Conservation (phyloP, 2,329 filamentous ascomycete species). For the Fusarium sp. region DNA sequence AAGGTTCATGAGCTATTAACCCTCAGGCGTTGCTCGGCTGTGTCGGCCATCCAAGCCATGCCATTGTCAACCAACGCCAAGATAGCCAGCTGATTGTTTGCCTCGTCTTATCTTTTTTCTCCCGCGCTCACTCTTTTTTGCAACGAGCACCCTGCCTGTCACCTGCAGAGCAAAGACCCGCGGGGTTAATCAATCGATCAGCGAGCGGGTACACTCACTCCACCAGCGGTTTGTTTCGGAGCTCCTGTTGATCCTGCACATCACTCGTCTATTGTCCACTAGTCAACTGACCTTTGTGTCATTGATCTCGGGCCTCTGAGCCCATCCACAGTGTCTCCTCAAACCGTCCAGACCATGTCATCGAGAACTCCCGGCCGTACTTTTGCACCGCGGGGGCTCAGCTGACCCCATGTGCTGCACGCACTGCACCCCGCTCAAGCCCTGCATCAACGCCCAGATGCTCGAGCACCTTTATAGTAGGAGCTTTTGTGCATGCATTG, state of each 20-base stretch:
- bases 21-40: not conserved
- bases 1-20: not conserved
- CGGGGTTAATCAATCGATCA: not conserved
- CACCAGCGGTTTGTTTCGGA: not conserved
- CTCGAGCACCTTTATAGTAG: not conserved
- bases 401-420: not conserved
- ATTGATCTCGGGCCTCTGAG: not conserved
- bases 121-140: not conserved
- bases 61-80: not conserved
- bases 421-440: not conserved
- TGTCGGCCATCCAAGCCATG: not conserved
- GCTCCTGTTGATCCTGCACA: not conserved
- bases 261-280: not conserved
- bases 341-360: not conserved
- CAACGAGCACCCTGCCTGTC: not conserved
- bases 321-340: not conserved
- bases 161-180: not conserved
- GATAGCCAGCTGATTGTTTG: not conserved
- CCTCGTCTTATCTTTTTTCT: not conserved
- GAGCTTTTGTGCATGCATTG: slow-evolving; percentile 22
- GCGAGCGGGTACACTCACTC: not conserved
- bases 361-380: not conserved
- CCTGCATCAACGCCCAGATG: not conserved
- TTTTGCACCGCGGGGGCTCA: not conserved
- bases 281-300: not conserved